Evolutionary conservation across 2,329 filamentous ascomycete species (phyloP).

Genomic region (Polytolypa hystricis): DNA sequence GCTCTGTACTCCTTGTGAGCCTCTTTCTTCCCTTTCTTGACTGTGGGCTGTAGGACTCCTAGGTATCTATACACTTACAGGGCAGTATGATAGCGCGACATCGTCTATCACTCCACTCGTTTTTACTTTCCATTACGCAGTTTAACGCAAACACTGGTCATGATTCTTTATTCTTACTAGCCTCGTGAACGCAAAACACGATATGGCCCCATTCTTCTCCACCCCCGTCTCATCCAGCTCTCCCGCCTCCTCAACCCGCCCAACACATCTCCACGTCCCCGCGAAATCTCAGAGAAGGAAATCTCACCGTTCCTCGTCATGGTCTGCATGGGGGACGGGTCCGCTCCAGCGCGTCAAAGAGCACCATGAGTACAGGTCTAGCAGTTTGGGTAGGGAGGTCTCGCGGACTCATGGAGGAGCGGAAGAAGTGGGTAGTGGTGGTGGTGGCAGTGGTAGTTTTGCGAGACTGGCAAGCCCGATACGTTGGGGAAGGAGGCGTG

Average conservation of each 20-base stretch:
- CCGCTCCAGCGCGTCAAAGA: slow-evolving; percentile 6
- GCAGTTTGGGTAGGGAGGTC: slow-evolving; percentile 1
- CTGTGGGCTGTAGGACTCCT: no score
- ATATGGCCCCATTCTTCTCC: slow-evolving; percentile 7
- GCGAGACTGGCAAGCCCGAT: background rate
- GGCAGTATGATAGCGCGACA: no score
- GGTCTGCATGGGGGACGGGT: slow-evolving; percentile 8
- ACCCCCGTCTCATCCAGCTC: slow-evolving; percentile 5
- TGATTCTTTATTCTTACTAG: slow-evolving; percentile 2
- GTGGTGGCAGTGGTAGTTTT: background rate
- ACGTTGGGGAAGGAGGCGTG: slow-evolving; percentile 2
- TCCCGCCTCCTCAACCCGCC: slow-evolving; percentile 7
- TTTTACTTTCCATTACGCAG: no score
- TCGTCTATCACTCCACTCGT: no score
- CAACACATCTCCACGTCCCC: slow-evolving; percentile 6
- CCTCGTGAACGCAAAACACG: background rate
- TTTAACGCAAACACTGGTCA: no score
- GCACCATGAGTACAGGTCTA: slow-evolving; percentile 2
- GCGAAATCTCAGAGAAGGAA: background rate
- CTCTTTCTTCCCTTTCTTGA: no score
- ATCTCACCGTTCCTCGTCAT: slow-evolving; percentile 9
- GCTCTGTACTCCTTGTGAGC: no score
- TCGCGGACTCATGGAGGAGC: background rate
- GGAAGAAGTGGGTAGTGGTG: slow-evolving; percentile 1
- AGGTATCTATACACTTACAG: no score